These are phyloP conservation scores for Termitomyces sp. DNA, from an alignment of 768 basidiomycete genomes.

Conservation along the genomic window DNA sequence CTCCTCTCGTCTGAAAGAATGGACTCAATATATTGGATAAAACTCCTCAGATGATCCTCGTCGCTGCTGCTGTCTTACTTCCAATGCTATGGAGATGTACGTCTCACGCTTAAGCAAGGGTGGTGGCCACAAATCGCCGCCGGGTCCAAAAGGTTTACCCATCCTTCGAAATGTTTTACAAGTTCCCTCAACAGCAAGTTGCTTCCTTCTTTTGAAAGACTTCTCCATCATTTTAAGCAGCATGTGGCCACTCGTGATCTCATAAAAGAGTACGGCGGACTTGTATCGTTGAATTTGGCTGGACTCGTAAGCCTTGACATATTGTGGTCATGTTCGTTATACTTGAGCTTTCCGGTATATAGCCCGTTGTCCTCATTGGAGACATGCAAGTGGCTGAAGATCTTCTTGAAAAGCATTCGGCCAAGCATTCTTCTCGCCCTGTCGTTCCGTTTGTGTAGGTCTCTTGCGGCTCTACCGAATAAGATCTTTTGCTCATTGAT, in stretches of 20 bases:
- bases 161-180: conserved; percentile 4
- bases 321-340: too few relatives aligned
- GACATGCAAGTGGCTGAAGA: conserved; percentile 3
- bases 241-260: conserved; percentile 1
- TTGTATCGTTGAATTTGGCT: conserved; percentile 4
- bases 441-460: conserved; percentile 1
- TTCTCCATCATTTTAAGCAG: background rate
- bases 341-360: background rate
- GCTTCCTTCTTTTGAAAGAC: background rate
- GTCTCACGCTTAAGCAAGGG: background rate
- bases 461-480: background rate
- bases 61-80: background rate
- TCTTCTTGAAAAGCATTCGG: conserved; percentile 2
- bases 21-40: background rate
- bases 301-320: background rate
- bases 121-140: background rate
- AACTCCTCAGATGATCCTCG: background rate
- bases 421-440: conserved; percentile 1
- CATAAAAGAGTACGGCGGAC: conserved; percentile 1
- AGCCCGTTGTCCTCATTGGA: conserved; percentile 1
- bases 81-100: background rate
- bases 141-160: conserved; percentile 1
- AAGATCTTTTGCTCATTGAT: background rate
- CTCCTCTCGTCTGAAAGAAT: background rate
- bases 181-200: conserved; percentile 1